A percentile compares a stretch with the other conserved stretches of the same genome.
phyloP scores from a whole-genome alignment of 768 basidiomycete species.

The Multifurca ochricompacta region DNA sequence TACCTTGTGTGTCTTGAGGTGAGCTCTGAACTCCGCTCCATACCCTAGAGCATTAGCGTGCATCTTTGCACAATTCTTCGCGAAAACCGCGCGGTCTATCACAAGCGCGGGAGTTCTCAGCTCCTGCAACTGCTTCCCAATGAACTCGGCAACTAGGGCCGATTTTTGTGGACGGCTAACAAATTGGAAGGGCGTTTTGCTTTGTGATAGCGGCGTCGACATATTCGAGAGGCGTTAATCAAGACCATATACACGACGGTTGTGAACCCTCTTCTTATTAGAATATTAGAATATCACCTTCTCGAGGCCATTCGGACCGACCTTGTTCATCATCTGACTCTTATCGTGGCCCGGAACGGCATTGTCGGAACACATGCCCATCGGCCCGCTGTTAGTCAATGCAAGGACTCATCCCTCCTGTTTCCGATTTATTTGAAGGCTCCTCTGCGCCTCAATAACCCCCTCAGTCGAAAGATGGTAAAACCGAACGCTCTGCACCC shows the following conservation, averaged over 20 bases:
- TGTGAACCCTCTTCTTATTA: neutral
- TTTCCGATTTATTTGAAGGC: slow-evolving; percentile 5
- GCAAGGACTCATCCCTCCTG: neutral
- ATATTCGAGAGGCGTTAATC: slow-evolving; percentile 4
- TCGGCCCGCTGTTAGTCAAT: neutral
- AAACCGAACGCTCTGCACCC: slow-evolving; percentile 52
- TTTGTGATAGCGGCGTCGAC: slow-evolving; percentile 32
- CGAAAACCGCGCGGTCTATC: slow-evolving; percentile 67
- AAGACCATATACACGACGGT: neutral
- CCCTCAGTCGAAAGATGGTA: slow-evolving; percentile 9
- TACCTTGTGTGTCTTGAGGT: slow-evolving; percentile 82
- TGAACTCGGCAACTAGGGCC: slow-evolving; percentile 45
- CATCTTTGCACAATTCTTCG: slow-evolving; percentile 67
- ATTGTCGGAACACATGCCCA: neutral
- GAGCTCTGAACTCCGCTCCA: slow-evolving; percentile 69
- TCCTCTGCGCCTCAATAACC: neutral
- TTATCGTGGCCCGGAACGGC: neutral
- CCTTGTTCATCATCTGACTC: neutral
- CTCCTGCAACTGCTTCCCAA: slow-evolving; percentile 45
- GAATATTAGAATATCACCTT: neutral
- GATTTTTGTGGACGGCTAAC: slow-evolving; percentile 39
- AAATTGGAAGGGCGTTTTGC: slow-evolving; percentile 38
- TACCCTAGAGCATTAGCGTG: slow-evolving; percentile 55
- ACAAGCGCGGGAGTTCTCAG: slow-evolving; percentile 74
- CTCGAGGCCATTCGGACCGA: slow-evolving; percentile 1